These are phyloP conservation scores for Talaromyces verruculosus DNA, from an alignment of 2,329 filamentous ascomycete species.

Conservation along the genomic window DNA sequence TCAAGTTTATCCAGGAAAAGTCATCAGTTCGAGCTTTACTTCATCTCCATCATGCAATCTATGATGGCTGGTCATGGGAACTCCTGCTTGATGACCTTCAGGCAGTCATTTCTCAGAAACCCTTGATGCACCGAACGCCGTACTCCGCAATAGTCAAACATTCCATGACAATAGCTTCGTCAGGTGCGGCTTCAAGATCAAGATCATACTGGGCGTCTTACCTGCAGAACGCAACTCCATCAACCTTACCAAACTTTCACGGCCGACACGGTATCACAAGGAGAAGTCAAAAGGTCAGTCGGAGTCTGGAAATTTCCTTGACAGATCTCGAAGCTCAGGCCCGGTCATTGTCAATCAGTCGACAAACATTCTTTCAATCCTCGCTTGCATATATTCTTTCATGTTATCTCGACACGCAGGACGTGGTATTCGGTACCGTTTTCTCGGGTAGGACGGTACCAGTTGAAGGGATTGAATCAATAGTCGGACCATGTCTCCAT, in stretches of 20 bases:
- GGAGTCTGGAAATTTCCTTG: constrained; percentile 38
- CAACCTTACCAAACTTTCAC: constrained; percentile 60
- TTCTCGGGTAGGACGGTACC: constrained; percentile 79
- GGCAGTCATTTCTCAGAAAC: constrained; percentile 45
- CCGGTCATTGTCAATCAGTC: constrained; percentile 52
- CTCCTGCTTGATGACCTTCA: constrained; percentile 68
- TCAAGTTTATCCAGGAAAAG: constrained; percentile 53
- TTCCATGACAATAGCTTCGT: constrained; percentile 37
- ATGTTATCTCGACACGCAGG: constrained; percentile 61
- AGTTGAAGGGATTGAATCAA: constrained; percentile 65
- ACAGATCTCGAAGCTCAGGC: constrained; percentile 40
- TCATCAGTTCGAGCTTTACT: constrained; percentile 42
- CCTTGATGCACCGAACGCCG: constrained; percentile 49
- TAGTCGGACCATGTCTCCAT: constrained; percentile 77
- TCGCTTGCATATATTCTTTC: constrained; percentile 66
- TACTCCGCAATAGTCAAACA: constrained; percentile 62
- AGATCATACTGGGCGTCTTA: constrained; percentile 69
- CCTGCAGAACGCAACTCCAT: constrained; percentile 58
- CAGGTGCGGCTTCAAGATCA: constrained; percentile 42
- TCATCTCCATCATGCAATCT: constrained; percentile 77
- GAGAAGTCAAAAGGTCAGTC: constrained; percentile 31
- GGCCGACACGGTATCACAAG: constrained; percentile 33
- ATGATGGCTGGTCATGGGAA: constrained; percentile 92
- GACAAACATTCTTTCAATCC: constrained; percentile 74
- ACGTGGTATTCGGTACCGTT: constrained; percentile 74